Conservation (phyloP, 2,329 filamentous ascomycete species). For the Meredithiella fracta region DNA sequence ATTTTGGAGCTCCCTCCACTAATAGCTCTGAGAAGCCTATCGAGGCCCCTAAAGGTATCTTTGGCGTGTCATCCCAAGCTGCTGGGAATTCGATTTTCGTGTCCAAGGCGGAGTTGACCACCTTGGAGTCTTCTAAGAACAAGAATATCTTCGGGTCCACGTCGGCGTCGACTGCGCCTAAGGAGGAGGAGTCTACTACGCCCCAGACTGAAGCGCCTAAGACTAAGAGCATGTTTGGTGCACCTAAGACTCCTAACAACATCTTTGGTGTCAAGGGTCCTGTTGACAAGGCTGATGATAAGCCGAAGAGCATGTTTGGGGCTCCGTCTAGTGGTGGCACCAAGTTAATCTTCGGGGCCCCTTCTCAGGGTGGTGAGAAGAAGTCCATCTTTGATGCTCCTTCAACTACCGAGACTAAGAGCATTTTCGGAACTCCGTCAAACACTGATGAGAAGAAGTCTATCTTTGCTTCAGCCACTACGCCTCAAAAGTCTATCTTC, state of each 20-base stretch:
- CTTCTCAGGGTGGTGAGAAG: too few relatives aligned
- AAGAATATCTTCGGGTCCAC: constrained; percentile 1
- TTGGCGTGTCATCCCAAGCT: constrained; percentile 6
- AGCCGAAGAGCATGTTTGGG: constrained; percentile 18
- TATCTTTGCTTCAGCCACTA: background rate
- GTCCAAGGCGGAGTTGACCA: background rate
- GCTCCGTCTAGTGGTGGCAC: constrained; percentile 15
- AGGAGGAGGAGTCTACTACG: background rate
- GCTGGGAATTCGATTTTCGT: background rate
- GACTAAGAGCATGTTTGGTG: constrained; percentile 11
- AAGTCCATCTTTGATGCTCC: too few relatives aligned
- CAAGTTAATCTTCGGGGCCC: constrained; percentile 4
- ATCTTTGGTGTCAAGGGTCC: background rate
- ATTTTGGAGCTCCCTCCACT: too few relatives aligned
- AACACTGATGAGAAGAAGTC: background rate
- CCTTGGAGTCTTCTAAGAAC: background rate
- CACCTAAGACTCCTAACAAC: background rate
- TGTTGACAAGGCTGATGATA: constrained; percentile 20
- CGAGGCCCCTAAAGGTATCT: background rate
- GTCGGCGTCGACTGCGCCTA: too few relatives aligned
- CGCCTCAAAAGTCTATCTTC: background rate
- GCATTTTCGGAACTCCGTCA: background rate
- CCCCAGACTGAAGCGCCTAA: constrained; percentile 6
- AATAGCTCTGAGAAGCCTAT: too few relatives aligned
- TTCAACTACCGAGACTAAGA: too few relatives aligned